Evolutionary conservation across 1,284 basidiomycete genomes (phyloP).

Genomic region (Moniliella sp.): DNA sequence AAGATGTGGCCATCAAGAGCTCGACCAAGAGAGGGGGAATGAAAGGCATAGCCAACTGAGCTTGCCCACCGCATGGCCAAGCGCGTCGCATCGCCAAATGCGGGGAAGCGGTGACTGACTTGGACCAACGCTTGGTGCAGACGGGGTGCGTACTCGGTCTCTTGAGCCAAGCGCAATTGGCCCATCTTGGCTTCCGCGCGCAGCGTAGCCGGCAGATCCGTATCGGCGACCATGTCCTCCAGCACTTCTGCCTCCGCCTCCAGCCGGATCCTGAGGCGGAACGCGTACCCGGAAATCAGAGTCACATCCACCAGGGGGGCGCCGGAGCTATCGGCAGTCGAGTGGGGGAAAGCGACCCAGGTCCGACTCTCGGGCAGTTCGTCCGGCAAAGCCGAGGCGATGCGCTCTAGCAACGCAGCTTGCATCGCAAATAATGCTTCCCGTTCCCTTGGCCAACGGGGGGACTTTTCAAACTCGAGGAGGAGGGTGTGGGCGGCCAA

Average conservation of each 20-base stretch:
- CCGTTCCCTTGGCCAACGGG: conserved; percentile 84
- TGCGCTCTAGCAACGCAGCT: conserved; percentile 47
- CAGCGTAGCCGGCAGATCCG: conserved; percentile 37
- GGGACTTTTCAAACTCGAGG: conserved; percentile 49
- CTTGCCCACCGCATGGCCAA: background rate
- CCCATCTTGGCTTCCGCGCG: too few relatives aligned
- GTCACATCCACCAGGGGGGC: conserved; percentile 54
- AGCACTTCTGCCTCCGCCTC: conserved; percentile 63
- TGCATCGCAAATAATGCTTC: conserved; percentile 82
- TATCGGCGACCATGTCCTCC: conserved; percentile 44
- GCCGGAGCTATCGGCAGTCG: conserved; percentile 45
- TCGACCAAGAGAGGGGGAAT: too few relatives aligned
- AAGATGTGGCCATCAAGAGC: too few relatives aligned
- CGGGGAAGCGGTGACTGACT: background rate
- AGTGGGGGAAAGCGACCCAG: conserved; percentile 30
- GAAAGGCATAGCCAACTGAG: background rate
- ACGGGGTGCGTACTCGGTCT: background rate
- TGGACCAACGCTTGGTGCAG: background rate
- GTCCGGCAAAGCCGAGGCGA: conserved; percentile 12
- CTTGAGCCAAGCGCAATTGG: too few relatives aligned
- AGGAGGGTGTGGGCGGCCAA: conserved; percentile 38
- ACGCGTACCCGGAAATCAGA: conserved; percentile 64
- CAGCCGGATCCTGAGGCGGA: conserved; percentile 61
- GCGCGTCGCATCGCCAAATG: background rate
- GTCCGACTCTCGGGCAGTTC: conserved; percentile 36